Conservation (phyloP, 1,284 basidiomycete species). For the Ceratorhiza oryzae-sativae region DNA sequence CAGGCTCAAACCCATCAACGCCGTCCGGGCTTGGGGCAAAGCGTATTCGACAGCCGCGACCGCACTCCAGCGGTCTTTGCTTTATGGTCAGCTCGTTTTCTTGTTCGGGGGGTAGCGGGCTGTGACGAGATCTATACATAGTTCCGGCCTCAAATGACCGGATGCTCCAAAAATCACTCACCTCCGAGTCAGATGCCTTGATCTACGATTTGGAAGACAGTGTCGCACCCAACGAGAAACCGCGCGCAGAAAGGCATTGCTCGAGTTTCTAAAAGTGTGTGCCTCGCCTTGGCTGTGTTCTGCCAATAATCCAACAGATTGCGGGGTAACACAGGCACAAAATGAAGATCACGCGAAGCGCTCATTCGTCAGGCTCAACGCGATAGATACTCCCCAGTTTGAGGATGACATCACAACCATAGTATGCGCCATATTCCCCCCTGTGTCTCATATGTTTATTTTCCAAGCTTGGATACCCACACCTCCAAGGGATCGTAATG, state of each 20-base stretch:
- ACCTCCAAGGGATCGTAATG: slow-evolving; percentile 69
- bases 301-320: neutral
- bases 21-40: neutral
- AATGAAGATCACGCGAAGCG: slow-evolving; percentile 54
- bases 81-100: slow-evolving; percentile 11
- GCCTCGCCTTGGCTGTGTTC: neutral
- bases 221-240: slow-evolving; percentile 73
- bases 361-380: slow-evolving; percentile 79
- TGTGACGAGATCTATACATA: slow-evolving; percentile 45
- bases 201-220: slow-evolving; percentile 91
- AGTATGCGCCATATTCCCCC: slow-evolving; percentile 54
- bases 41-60: neutral
- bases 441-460: neutral
- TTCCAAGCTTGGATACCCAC: slow-evolving; percentile 55
- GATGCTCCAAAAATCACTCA: slow-evolving; percentile 81
- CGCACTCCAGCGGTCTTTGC: slow-evolving; percentile 24
- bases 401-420: slow-evolving; percentile 70
- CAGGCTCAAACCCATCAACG: neutral
- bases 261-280: slow-evolving; percentile 63
- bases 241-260: slow-evolving; percentile 62
- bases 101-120: neutral
- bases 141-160: slow-evolving; percentile 79
- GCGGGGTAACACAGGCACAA: slow-evolving; percentile 20
- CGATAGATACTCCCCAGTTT: slow-evolving; percentile 74
- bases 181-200: slow-evolving; percentile 69